phyloP scores from a whole-genome alignment of 331 rosid species.

The Saraca asoca region DNA sequence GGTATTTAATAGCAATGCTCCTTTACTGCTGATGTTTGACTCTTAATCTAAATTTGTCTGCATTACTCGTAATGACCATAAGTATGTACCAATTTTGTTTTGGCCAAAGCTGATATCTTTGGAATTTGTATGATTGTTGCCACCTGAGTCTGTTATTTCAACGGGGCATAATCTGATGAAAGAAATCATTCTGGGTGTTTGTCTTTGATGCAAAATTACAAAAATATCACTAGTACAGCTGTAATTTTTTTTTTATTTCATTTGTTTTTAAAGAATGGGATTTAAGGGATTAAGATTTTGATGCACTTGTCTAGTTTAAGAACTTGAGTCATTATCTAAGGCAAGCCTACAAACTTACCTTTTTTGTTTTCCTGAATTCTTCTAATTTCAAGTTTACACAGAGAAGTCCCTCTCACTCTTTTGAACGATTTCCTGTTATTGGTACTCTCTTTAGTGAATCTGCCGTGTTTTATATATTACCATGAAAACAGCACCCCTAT shows the following conservation, averaged over 20 bases:
- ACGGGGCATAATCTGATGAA: neutral
- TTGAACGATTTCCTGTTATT: neutral
- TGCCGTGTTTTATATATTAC: neutral
- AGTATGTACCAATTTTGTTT: neutral
- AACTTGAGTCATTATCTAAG: neutral
- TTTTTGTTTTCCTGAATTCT: neutral
- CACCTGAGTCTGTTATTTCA: neutral
- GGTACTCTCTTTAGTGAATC: slow-evolving; percentile 2
- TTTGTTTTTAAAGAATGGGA: neutral
- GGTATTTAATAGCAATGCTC: slow-evolving; percentile 29
- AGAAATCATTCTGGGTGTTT: neutral
- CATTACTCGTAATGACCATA: neutral
- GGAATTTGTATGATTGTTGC: neutral
- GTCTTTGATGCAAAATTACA: neutral
- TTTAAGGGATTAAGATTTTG: slow-evolving; percentile 1
- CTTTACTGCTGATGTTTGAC: neutral
- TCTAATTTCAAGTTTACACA: neutral
- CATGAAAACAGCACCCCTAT: neutral
- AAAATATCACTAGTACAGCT: neutral
- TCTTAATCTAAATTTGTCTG: neutral
- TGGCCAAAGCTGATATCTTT: neutral
- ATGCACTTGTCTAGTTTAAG: slow-evolving; percentile 21
- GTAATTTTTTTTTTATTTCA: slow-evolving; percentile 1
- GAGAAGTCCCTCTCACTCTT: neutral
- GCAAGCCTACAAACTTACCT: neutral